Evolutionary conservation across 163 green algal genomes (phyloP), one percentile per base, ranked within the genome.

Genomic region (Chlorella variabilis): DNA sequence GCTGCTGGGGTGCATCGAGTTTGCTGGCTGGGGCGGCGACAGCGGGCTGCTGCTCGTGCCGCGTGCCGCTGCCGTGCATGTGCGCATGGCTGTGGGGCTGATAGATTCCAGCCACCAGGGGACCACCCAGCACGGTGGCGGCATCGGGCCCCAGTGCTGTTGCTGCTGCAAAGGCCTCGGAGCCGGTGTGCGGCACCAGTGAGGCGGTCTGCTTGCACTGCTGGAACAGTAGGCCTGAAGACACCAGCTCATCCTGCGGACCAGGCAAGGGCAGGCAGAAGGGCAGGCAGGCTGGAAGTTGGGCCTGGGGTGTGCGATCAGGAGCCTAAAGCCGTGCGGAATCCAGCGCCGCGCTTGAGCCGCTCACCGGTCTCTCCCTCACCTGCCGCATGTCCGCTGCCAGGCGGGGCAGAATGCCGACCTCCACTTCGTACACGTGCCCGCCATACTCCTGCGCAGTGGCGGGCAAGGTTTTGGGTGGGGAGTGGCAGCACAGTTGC

Each of bases 181-280:
- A 31, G 33, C 34, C 71, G 0, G 34, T 78, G 29, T 67, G 36
- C 21, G 71, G 71, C 25, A 36, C 51, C 33, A 78, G 71, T 27
- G 29, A n/a, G 11, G 71, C 71, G 6, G 71, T 78, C 23, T 68
- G 49, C 49, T 78, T 36, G 17, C 51, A 34, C 71, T 78, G 71
- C 23, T 51, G 54, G 49, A 68, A 67, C 7, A 67, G 34, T 4
- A 67, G 71, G 33, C 49, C 49, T 25, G 49, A 11, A 11, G 71
- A 67, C 23, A 48, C 71, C 33, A 78, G 71, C 49, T 78, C 71
- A 20, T 78, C 71, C 71, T 78, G 71, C 33, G 49, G 20, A 1
- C 1, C 11, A 36, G 13, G 20, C 1, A 20, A 73, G 65, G 5
- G 27, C 29, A n/a, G 34, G 31, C 33, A 4, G 11, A 25, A 13